A percentile compares a stretch with the other conserved stretches of the same genome.
Evolutionary conservation across 192 early-diverging fungal genomes (phyloP).

Genomic region (Paraglomus brasilianum): DNA sequence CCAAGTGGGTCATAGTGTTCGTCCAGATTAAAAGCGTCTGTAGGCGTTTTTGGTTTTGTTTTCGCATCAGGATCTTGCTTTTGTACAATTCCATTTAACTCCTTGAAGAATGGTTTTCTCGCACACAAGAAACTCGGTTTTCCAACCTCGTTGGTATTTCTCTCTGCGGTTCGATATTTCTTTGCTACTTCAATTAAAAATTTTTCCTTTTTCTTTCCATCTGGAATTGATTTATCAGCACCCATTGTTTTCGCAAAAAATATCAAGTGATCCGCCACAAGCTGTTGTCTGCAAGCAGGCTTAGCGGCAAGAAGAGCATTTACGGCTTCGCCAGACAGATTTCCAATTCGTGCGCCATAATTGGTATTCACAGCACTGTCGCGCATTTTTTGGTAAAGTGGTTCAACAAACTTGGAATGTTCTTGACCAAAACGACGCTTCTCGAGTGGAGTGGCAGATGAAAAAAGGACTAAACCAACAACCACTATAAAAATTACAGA

Average conservation of each 20-base stretch:
- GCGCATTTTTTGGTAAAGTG: background rate
- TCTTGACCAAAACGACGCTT: constrained; percentile 28
- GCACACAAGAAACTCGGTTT: constrained; percentile 16
- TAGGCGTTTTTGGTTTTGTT: background rate
- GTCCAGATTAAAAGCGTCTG: no score
- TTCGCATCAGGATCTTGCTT: constrained; percentile 12
- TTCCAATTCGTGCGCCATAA: background rate
- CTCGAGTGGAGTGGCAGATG: background rate
- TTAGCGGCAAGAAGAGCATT: constrained; percentile 19
- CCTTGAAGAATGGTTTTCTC: background rate
- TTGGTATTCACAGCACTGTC: constrained; percentile 8
- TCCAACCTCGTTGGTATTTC: background rate
- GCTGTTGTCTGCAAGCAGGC: constrained; percentile 16
- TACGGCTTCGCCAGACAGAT: constrained; percentile 17
- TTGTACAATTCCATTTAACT: constrained; percentile 15
- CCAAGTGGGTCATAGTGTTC: no score
- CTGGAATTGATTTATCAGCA: background rate
- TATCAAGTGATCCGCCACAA: constrained; percentile 9
- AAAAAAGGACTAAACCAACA: no score
- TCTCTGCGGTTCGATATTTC: constrained; percentile 11
- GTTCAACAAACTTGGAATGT: constrained; percentile 15
- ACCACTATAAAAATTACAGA: no score
- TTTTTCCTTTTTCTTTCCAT: background rate
- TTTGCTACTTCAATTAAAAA: background rate
- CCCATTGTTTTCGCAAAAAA: background rate